A percentile compares a stretch with the other conserved stretches of the same genome.
These are phyloP conservation scores for Penicillium hesseltinei DNA, from an alignment of 2,329 filamentous ascomycete genomes.

Conservation along the genomic window DNA sequence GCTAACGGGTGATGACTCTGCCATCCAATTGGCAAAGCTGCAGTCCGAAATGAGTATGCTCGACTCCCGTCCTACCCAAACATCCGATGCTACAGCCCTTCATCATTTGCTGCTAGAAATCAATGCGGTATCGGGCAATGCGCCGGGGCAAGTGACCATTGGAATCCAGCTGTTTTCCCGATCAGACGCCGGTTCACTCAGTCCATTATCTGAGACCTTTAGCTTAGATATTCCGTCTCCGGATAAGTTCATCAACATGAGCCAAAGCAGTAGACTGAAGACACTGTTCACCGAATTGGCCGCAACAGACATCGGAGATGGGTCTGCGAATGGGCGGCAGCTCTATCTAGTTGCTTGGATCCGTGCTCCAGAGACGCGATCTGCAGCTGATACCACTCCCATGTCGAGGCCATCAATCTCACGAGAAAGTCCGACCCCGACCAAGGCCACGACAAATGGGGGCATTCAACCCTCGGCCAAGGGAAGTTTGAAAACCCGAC, in stretches of 20 bases:
- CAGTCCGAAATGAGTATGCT: slow-evolving; percentile 96
- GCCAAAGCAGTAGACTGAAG: slow-evolving; percentile 67
- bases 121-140: slow-evolving; percentile 74
- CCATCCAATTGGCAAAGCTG: slow-evolving; percentile 83
- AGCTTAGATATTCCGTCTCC: slow-evolving; percentile 73
- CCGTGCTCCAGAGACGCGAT: slow-evolving; percentile 56
- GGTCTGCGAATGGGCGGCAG: slow-evolving; percentile 62
- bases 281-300: slow-evolving; percentile 87
- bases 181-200: slow-evolving; percentile 60
- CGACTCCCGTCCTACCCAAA: slow-evolving; percentile 70
- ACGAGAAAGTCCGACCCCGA: slow-evolving; percentile 32
- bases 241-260: slow-evolving; percentile 65
- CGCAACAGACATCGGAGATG: slow-evolving; percentile 68
- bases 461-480: slow-evolving; percentile 34
- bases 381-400: slow-evolving; percentile 22
- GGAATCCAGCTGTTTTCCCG: slow-evolving; percentile 76
- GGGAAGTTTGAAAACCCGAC: slow-evolving; percentile 40
- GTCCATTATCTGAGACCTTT: slow-evolving; percentile 78
- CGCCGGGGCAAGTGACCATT: slow-evolving; percentile 71
- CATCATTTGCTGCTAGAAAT: slow-evolving; percentile 84
- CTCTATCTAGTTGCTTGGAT: slow-evolving; percentile 84
- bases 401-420: slow-evolving; percentile 35
- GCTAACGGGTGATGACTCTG: slow-evolving; percentile 87
- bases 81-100: slow-evolving; percentile 65
- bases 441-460: slow-evolving; percentile 25